Conservation (phyloP, 2,329 filamentous ascomycete genomes). For the Alternaria arbusti region DNA sequence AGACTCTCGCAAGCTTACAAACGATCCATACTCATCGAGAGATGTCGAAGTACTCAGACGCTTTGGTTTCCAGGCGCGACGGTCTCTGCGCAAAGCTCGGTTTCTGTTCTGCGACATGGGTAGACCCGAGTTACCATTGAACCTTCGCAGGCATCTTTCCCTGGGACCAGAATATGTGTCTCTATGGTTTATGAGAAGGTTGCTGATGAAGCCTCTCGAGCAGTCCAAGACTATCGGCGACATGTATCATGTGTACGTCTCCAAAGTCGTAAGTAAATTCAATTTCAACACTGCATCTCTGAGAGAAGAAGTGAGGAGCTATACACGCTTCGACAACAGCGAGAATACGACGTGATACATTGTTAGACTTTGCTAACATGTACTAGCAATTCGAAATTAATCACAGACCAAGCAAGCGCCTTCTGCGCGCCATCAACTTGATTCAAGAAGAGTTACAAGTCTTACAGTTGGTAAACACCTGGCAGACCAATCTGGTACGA, state of each 20-base stretch:
- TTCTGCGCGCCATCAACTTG: conserved; percentile 42
- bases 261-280: conserved; percentile 32
- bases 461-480: conserved; percentile 30
- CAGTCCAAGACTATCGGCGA: conserved; percentile 34
- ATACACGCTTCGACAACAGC: not conserved
- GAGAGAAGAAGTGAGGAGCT: not conserved
- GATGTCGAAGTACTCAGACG: conserved; percentile 24
- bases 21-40: conserved; percentile 10
- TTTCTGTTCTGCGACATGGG: conserved; percentile 38
- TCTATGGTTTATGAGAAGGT: conserved; percentile 38
- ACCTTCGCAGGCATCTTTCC: conserved; percentile 25
- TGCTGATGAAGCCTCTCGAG: conserved; percentile 39
- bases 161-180: conserved; percentile 38
- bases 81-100: conserved; percentile 20
- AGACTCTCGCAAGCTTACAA: not conserved
- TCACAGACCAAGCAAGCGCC: conserved; percentile 39
- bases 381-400: conserved; percentile 45
- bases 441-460: conserved; percentile 40
- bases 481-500: conserved; percentile 35
- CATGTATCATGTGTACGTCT: conserved; percentile 42
- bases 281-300: not conserved
- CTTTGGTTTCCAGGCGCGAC: conserved; percentile 23
- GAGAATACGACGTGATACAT: not conserved
- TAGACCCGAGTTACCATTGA: conserved; percentile 9
- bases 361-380: conserved; percentile 7